Evolutionary conservation across 768 basidiomycete species (phyloP), one percentile per base, ranked within the genome.

Genomic region (Rubroboletus pulcherrimus): DNA sequence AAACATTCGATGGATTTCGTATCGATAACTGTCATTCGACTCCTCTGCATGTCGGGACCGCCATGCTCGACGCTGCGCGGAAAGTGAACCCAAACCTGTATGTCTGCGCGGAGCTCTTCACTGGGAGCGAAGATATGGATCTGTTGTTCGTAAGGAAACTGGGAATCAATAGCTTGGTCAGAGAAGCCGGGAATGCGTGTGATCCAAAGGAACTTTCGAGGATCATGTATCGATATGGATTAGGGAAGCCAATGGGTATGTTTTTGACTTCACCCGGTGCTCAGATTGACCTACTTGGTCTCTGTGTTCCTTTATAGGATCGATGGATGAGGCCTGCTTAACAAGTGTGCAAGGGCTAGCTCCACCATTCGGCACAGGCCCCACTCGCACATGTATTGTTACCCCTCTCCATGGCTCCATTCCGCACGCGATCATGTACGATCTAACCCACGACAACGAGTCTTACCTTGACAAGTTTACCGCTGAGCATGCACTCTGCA

Each of bases 1-100:
- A 74, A 38, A 81, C 82, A 8, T 99, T 98, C 67, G 89, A 98
- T 57, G 97, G 97, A 10, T 99, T 99, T 81, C 84, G 97, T 30
- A 88, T 99, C 63, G 97, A 99, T 74, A 99, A 99, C 68, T 97
- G 93, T 59, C 96, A 99, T 73, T 98, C 96, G 4, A 99, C 97
- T 0, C 97, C 97, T 14, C 74, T 98, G 34, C 85, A 92, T 61
- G 93, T 98, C n/a, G 97, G 97, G n/a, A 87, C 87, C n/a, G 77
- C 79, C 43, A 86, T 99, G 77, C 85, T 99, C 35, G 97, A 99
- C 67, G 85, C 86, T 17, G 95, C 95, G 7, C 83, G 97, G 33
- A 85, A 85, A 21, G 84, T 85, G 49, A 93, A 93, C 61, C 95
- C 94, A 1, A 81, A 98, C 64, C 78, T 99, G n/a, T 98, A 98